Evolutionary conservation across 805 yeast genomes (phyloP).

Genomic region (Barnettozyma sucrosica): DNA sequence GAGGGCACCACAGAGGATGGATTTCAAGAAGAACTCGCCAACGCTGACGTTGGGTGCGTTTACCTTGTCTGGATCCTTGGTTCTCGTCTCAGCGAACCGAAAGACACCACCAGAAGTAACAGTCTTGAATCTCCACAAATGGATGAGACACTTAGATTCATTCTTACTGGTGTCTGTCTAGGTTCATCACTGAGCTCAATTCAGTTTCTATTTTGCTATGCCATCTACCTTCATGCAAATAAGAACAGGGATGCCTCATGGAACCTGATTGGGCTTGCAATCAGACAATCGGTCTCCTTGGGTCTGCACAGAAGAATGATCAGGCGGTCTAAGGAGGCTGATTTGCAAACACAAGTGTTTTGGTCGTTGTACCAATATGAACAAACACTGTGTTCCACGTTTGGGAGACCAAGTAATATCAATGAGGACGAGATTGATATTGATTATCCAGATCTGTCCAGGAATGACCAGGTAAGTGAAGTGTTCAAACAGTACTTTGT

Average conservation of each 20-base stretch:
- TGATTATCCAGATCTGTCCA: constrained; percentile 30
- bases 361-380: constrained; percentile 42
- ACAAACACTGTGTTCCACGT: constrained; percentile 35
- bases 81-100: constrained; percentile 23
- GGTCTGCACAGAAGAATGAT: constrained; percentile 40
- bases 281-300: constrained; percentile 42
- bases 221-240: constrained; percentile 38
- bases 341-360: constrained; percentile 29
- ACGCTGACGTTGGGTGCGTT: constrained; percentile 34
- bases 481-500: constrained; percentile 28
- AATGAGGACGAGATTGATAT: constrained; percentile 40
- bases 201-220: constrained; percentile 35
- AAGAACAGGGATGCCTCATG: constrained; percentile 45
- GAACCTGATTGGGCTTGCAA: constrained; percentile 41
- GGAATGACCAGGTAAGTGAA: constrained; percentile 17
- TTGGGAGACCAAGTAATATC: constrained; percentile 42
- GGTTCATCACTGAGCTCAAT: constrained; percentile 42
- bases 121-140: constrained; percentile 25
- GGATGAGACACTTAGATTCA: constrained; percentile 37
- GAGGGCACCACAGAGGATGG: constrained; percentile 1
- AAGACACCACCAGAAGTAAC: background rate
- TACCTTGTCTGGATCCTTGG: constrained; percentile 38
- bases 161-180: constrained; percentile 37
- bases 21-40: constrained; percentile 11
- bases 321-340: constrained; percentile 14